Conservation (phyloP, 306 rosid genomes). For the Ormosia emarginata region DNA sequence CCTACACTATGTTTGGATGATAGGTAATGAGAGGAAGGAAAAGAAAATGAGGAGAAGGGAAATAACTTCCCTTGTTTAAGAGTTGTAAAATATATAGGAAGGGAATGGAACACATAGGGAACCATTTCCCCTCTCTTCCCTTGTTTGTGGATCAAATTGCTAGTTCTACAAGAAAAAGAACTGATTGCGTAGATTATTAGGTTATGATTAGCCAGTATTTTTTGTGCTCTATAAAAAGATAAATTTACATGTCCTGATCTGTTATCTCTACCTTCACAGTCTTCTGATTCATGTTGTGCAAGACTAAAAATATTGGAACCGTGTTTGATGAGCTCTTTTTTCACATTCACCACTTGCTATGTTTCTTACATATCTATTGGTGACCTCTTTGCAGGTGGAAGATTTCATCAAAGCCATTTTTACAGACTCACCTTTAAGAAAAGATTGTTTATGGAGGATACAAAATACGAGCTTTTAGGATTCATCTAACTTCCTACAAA, state of each 20-base stretch:
- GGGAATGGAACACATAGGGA: no score
- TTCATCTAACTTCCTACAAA: background rate
- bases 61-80: no score
- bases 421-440: conserved; percentile 76
- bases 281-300: background rate
- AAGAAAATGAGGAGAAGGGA: no score
- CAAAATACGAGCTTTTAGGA: conserved; percentile 42
- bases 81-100: no score
- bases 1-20: no score
- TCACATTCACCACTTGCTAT: background rate
- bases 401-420: conserved; percentile 84
- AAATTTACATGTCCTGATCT: background rate
- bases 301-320: background rate
- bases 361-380: background rate
- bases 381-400: conserved; percentile 48
- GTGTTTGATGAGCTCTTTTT: background rate
- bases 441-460: conserved; percentile 78
- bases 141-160: background rate
- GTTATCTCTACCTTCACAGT: background rate
- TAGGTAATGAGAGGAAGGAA: no score
- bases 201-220: background rate
- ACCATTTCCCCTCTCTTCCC: no score
- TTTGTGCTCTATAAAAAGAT: background rate
- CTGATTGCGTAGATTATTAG: background rate
- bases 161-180: background rate